A percentile compares a stretch with the other conserved stretches of the same genome.
Conservation (phyloP, 371 early-diverging fungal species). For the Rhizomucor pusillus region DNA sequence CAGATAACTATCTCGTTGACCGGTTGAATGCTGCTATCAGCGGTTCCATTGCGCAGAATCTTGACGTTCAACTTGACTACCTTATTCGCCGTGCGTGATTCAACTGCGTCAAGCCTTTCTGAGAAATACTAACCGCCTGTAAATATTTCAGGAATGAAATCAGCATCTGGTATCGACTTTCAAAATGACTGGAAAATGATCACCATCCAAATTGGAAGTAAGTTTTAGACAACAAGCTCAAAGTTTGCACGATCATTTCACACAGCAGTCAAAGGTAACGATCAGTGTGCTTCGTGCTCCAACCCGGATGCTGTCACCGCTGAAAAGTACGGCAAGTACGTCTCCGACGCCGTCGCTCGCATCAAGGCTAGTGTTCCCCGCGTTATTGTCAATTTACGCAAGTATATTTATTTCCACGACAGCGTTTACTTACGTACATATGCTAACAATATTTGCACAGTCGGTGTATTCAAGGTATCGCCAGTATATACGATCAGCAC, state of each 20-base stretch:
- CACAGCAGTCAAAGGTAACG: slow-evolving; percentile 10
- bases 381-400: slow-evolving; percentile 11
- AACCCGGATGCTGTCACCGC: slow-evolving; percentile 6
- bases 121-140: neutral
- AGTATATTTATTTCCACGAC: too few species aligned
- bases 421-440: too few species aligned
- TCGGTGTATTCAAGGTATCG: slow-evolving; percentile 15
- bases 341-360: slow-evolving; percentile 7
- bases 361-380: slow-evolving; percentile 12
- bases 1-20: neutral
- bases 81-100: slow-evolving; percentile 21
- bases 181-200: slow-evolving; percentile 43
- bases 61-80: slow-evolving; percentile 36
- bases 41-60: slow-evolving; percentile 31
- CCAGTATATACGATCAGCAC: slow-evolving; percentile 8
- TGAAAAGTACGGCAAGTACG: slow-evolving; percentile 10
- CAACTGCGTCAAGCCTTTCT: neutral
- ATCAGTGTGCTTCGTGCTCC: slow-evolving; percentile 19
- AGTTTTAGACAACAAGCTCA: slow-evolving; percentile 19
- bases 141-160: slow-evolving; percentile 16
- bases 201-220: slow-evolving; percentile 43
- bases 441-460: too few species aligned
- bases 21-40: slow-evolving; percentile 39
- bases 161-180: slow-evolving; percentile 9
- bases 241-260: neutral